Percentiles rank a stretch among this genome's conserved stretches.
Conservation (phyloP, 805 yeast genomes). For the Candida ficus region DNA sequence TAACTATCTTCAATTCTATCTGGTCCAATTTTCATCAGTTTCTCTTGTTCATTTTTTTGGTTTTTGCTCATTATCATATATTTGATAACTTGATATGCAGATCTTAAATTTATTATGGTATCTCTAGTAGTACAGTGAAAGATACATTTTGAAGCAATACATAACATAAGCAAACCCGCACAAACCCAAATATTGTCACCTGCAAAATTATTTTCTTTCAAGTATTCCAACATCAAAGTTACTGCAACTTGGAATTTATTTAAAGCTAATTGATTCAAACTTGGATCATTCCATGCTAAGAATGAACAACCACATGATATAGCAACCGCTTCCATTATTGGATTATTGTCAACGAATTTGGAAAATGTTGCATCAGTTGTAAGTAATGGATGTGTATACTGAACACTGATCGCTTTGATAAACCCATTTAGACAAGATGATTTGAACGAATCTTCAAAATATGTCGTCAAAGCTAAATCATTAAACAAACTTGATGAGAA, state of each 20-base stretch:
- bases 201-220: neutral
- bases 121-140: no score
- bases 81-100: no score
- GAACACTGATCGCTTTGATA: slow-evolving; percentile 37
- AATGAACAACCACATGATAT: slow-evolving; percentile 38
- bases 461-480: no score
- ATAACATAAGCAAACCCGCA: neutral
- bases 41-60: no score
- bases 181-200: slow-evolving; percentile 6
- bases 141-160: no score
- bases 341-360: slow-evolving; percentile 29
- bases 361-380: slow-evolving; percentile 37
- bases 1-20: neutral
- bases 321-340: slow-evolving; percentile 29
- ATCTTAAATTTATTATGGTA: no score
- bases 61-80: no score
- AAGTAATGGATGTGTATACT: slow-evolving; percentile 34
- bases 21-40: neutral
- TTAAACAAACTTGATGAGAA: no score
- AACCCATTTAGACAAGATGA: slow-evolving; percentile 33
- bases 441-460: neutral
- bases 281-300: slow-evolving; percentile 29
- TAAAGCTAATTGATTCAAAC: slow-evolving; percentile 21
- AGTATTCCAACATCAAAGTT: slow-evolving; percentile 3
- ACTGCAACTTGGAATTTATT: slow-evolving; percentile 17